A percentile compares a stretch with the other conserved stretches of the same genome.
Evolutionary conservation across 306 rosid species (phyloP).

Genomic region (Astragalus membranaceus): DNA sequence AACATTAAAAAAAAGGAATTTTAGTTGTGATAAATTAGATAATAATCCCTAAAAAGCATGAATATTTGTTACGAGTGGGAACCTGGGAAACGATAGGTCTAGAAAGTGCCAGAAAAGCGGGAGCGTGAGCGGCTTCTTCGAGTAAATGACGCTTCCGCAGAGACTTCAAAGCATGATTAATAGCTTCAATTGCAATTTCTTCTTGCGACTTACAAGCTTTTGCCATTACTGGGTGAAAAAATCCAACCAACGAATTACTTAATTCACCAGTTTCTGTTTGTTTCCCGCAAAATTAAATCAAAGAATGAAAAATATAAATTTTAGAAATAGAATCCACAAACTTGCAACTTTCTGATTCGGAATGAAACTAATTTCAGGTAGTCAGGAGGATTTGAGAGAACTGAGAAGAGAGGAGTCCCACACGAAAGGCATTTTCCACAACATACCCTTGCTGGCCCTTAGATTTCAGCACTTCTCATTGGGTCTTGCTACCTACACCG

Average conservation of each 20-base stretch:
- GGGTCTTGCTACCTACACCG: no score
- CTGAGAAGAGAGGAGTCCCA: not conserved
- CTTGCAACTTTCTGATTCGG: not conserved
- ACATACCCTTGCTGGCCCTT: no score
- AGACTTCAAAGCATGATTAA: constrained; percentile 73
- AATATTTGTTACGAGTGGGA: not conserved
- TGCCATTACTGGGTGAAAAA: constrained; percentile 8
- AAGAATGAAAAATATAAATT: not conserved
- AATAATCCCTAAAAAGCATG: constrained; percentile 11
- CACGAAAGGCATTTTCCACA: not conserved
- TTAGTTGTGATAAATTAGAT: not conserved
- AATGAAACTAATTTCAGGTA: not conserved
- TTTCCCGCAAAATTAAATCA: not conserved
- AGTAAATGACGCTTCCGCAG: constrained; percentile 78
- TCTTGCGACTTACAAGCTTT: constrained; percentile 42
- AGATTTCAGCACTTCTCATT: no score
- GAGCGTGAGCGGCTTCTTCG: constrained; percentile 98
- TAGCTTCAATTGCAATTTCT: constrained; percentile 56
- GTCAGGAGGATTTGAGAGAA: not conserved
- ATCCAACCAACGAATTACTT: not conserved
- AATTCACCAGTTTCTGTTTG: not conserved
- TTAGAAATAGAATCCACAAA: not conserved
- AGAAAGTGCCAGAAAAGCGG: constrained; percentile 68
- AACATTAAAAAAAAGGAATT: not conserved
- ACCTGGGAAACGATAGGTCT: constrained; percentile 66